Percentiles rank a stretch among this genome's conserved stretches.
Evolutionary conservation across 2,329 filamentous ascomycete genomes (phyloP).

Genomic region (Ophioceras dolichostomum): DNA sequence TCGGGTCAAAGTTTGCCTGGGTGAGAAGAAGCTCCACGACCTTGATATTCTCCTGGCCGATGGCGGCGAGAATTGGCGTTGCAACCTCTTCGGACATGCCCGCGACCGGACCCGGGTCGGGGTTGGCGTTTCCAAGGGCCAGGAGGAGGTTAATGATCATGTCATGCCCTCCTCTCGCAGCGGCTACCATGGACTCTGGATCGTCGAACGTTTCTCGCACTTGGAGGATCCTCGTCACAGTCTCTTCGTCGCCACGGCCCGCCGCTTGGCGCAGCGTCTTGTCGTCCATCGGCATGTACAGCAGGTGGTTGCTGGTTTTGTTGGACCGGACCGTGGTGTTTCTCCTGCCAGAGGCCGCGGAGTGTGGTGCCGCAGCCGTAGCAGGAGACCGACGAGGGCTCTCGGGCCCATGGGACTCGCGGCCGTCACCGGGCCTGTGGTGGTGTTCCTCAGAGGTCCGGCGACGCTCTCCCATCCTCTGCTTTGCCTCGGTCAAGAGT

Average conservation of each 20-base stretch:
- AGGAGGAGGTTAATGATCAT: slow-evolving; percentile 71
- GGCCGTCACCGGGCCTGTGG: slow-evolving; percentile 31
- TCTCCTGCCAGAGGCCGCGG: slow-evolving; percentile 30
- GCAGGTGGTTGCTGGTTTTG: slow-evolving; percentile 51
- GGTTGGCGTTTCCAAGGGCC: slow-evolving; percentile 51
- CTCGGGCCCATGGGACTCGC: slow-evolving; percentile 42
- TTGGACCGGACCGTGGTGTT: slow-evolving; percentile 44
- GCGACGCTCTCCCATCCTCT: slow-evolving; percentile 39
- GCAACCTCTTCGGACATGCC: slow-evolving; percentile 57
- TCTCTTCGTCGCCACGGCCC: slow-evolving; percentile 48
- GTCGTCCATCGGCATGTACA: slow-evolving; percentile 52
- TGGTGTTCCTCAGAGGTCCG: slow-evolving; percentile 47
- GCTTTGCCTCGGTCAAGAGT: slow-evolving; percentile 48
- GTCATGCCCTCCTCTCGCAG: slow-evolving; percentile 83
- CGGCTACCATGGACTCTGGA: slow-evolving; percentile 78
- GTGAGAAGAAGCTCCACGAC: slow-evolving; percentile 71
- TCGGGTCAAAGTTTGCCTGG: slow-evolving; percentile 72
- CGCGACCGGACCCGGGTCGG: slow-evolving; percentile 56
- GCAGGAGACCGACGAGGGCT: slow-evolving; percentile 47
- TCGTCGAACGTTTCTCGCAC: slow-evolving; percentile 55
- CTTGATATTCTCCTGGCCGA: slow-evolving; percentile 76
- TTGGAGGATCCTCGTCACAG: slow-evolving; percentile 47
- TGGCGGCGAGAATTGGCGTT: slow-evolving; percentile 88
- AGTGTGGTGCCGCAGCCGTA: slow-evolving; percentile 16
- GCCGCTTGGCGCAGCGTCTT: slow-evolving; percentile 49